Base-by-base conservation (phyloP, 139 green algal genomes). In the Chlamydomonas eustigma region DNA sequence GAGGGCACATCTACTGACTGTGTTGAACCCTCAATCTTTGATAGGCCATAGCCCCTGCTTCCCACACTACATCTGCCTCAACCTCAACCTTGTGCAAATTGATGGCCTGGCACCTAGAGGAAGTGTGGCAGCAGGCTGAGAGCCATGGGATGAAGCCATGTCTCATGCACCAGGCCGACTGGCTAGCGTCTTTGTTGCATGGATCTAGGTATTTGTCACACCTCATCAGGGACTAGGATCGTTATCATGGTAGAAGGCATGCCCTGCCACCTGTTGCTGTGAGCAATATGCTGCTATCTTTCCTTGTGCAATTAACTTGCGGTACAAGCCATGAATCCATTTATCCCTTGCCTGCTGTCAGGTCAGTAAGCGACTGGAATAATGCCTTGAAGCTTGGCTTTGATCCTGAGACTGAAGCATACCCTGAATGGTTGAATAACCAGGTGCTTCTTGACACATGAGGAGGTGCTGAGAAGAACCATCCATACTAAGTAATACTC, bases 311-410 rank as follows among this genome's bases (percentile, higher is more conserved):
- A n/a, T n/a, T n/a, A n/a, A n/a, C n/a, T n/a, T n/a, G n/a, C n/a
- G n/a, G n/a, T n/a, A n/a, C n/a, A n/a, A n/a, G n/a, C n/a, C n/a
- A n/a, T n/a, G n/a, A n/a, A n/a, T n/a, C n/a, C n/a, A n/a, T n/a
- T n/a, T n/a, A n/a, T n/a, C n/a, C n/a, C n/a, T n/a, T n/a, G n/a
- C n/a, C n/a, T n/a, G n/a, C n/a, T n/a, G n/a, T n/a, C 77, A 88
- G 58, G 83, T 34, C 39, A 22, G 77, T 87, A 2, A 92, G 82
- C 0, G 95, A 98, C 85, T 97, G 88, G 79, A 98, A 98, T 88
- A 98, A 98, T 69, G 87, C 89, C 1, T 86, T 98, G 12, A 98
- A 98, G 85, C 80, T 97, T 37, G 93, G 94, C 0, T 97, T 84
- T 76, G 92, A 97, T 79, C 93, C 93, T 0, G 89, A 37, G 2